phyloP scores from a whole-genome alignment of 805 yeast genomes.

The Candida xiaguanensis region DNA sequence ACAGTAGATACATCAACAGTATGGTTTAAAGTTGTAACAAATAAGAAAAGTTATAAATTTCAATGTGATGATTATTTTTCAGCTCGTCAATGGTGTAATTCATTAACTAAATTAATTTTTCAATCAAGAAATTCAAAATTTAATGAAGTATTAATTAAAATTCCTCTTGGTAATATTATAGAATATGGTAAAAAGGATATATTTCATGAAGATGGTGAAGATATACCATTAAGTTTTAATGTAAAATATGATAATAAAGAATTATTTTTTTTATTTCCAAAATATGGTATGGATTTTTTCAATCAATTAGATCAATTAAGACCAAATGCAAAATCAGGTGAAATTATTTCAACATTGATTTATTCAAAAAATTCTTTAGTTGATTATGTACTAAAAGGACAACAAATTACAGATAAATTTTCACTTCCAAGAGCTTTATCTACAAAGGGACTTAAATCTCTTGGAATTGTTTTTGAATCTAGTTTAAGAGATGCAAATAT shows the following conservation, averaged over 20 bases:
- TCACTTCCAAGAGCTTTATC: constrained; percentile 32
- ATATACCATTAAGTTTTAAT: constrained; percentile 37
- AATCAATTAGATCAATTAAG: constrained; percentile 23
- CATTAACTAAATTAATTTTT: constrained; percentile 73
- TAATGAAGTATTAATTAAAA: constrained; percentile 69
- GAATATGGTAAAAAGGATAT: constrained; percentile 50
- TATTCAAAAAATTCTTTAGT: constrained; percentile 8
- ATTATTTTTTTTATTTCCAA: constrained; percentile 65
- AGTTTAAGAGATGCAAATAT: constrained; percentile 18
- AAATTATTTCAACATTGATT: constrained; percentile 4
- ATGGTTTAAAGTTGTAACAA: constrained; percentile 61
- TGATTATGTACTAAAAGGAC: constrained; percentile 3
- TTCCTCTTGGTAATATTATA: constrained; percentile 67
- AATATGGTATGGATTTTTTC: constrained; percentile 42
- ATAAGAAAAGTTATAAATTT: constrained; percentile 54
- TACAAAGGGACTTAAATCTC: constrained; percentile 25
- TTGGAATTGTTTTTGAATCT: constrained; percentile 33
- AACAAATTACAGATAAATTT: not conserved
- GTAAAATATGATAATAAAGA: constrained; percentile 70
- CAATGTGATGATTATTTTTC: constrained; percentile 67
- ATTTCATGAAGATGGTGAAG: constrained; percentile 14
- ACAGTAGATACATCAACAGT: constrained; percentile 27
- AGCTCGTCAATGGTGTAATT: constrained; percentile 79
- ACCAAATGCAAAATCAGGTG: not conserved
- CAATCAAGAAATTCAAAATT: constrained; percentile 58